A percentile compares a stretch with the other conserved stretches of the same genome.
These are phyloP conservation scores for Trametes versicolor DNA, from an alignment of 1,284 basidiomycete species.

Conservation along the genomic window DNA sequence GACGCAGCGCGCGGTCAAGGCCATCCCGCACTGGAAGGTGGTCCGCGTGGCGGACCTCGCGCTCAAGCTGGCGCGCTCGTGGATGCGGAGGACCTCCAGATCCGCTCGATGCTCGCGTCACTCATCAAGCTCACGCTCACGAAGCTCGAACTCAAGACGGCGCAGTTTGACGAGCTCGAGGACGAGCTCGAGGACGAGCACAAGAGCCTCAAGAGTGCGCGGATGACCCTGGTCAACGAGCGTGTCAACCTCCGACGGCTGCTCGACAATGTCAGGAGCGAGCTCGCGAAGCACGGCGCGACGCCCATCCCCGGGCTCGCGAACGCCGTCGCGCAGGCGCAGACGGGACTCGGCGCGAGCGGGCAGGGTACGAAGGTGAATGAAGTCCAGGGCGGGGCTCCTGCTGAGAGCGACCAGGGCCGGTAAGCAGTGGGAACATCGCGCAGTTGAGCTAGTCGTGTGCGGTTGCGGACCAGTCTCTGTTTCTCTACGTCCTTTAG, in stretches of 20 bases:
- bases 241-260: conserved; percentile 70
- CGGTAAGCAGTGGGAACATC: conserved; percentile 43
- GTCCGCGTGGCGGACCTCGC: conserved; percentile 86
- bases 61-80: conserved; percentile 87
- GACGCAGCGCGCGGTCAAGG: conserved; percentile 46
- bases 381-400: conserved; percentile 54
- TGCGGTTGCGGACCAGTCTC: conserved; percentile 9
- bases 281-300: conserved; percentile 62
- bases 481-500: conserved; percentile 14
- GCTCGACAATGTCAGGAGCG: conserved; percentile 69
- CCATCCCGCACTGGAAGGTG: conserved; percentile 78
- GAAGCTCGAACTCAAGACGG: conserved; percentile 94
- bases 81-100: conserved; percentile 85
- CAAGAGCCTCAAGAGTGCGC: conserved; percentile 74
- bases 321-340: conserved; percentile 46
- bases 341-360: conserved; percentile 56
- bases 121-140: conserved; percentile 92
- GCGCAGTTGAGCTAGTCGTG: conserved; percentile 40
- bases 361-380: conserved; percentile 64
- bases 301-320: conserved; percentile 35
- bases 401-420: conserved; percentile 46
- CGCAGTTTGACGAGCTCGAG: conserved; percentile 92
- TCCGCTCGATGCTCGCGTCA: conserved; percentile 83
- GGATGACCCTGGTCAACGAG: conserved; percentile 74
- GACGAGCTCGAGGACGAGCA: conserved; percentile 90